Percentiles rank a stretch among this genome's conserved stretches.
These are phyloP conservation scores for Helotiales sp. DNA, from an alignment of 2,329 filamentous ascomycete genomes.

Conservation along the genomic window DNA sequence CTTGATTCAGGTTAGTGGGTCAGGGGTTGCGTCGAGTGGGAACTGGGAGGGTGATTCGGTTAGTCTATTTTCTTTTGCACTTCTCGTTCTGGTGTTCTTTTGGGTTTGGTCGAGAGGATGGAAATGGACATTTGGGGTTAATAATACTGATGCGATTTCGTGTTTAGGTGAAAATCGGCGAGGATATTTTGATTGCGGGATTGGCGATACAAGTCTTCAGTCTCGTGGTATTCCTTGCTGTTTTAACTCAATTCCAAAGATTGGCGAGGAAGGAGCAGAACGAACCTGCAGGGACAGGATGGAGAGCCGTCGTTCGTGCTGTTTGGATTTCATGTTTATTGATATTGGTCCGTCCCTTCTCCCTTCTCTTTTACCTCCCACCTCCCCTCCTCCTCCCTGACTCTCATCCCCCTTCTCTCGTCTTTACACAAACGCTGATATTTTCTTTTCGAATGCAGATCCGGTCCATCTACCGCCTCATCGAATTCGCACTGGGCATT, in stretches of 20 bases:
- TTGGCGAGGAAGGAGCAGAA: constrained; percentile 35
- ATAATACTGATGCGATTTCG: background rate
- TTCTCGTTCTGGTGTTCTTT: background rate
- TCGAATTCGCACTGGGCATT: constrained; percentile 58
- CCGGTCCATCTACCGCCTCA: constrained; percentile 58
- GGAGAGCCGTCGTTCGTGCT: constrained; percentile 48
- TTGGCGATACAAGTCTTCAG: constrained; percentile 49
- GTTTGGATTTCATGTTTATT: constrained; percentile 52
- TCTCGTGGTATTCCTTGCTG: constrained; percentile 48
- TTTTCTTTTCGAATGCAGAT: constrained; percentile 42
- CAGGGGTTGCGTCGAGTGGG: constrained; percentile 49
- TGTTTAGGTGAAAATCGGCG: constrained; percentile 46
- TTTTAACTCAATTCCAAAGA: constrained; percentile 48
- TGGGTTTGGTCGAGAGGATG: background rate
- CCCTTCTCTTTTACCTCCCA: background rate
- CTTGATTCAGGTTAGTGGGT: constrained; percentile 52
- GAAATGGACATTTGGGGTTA: background rate
- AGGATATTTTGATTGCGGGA: constrained; percentile 50
- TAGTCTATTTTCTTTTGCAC: background rate
- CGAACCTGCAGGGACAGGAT: constrained; percentile 43
- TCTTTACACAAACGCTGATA: background rate
- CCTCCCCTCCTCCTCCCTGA: no score
- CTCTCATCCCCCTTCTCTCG: background rate
- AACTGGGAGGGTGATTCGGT: constrained; percentile 44
- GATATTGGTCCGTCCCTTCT: constrained; percentile 49